phyloP scores from a whole-genome alignment of 1,284 basidiomycete species.

The Trichosporon sp. region DNA sequence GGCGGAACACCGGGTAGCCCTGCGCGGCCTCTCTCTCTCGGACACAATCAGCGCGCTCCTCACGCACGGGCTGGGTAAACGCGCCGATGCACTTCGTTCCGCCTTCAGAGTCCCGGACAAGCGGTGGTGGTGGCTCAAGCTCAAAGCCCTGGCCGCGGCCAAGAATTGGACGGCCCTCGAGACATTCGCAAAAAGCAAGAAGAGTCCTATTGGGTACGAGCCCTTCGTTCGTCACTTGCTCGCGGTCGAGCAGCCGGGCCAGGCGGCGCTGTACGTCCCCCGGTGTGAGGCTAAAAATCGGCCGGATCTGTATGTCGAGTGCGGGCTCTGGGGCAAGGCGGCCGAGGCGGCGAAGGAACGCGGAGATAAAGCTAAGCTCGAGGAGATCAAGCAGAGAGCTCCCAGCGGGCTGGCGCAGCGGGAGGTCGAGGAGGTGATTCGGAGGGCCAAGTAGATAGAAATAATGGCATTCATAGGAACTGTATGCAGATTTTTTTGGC shows the following conservation, averaged over 20 bases:
- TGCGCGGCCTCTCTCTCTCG: slow-evolving; percentile 79
- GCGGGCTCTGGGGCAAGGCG: slow-evolving; percentile 83
- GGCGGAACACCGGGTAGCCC: slow-evolving; percentile 69
- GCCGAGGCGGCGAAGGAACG: slow-evolving; percentile 84
- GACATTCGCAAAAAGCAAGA: slow-evolving; percentile 76
- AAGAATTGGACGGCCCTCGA: slow-evolving; percentile 84
- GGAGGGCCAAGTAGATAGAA: slow-evolving; percentile 28
- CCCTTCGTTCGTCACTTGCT: slow-evolving; percentile 69
- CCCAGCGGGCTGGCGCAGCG: slow-evolving; percentile 25
- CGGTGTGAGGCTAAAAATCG: slow-evolving; percentile 80
- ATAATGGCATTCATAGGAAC: slow-evolving; percentile 14
- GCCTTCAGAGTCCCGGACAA: slow-evolving; percentile 93
- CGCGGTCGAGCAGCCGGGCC: slow-evolving; percentile 61
- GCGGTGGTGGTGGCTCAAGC: slow-evolving; percentile 91
- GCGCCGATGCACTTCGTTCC: slow-evolving; percentile 78
- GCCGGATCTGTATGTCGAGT: slow-evolving; percentile 81
- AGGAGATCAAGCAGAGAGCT: slow-evolving; percentile 45
- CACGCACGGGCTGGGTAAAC: slow-evolving; percentile 74
- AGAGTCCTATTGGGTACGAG: slow-evolving; percentile 94
- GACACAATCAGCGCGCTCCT: slow-evolving; percentile 78
- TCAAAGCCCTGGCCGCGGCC: slow-evolving; percentile 74
- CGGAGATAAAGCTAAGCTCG: slow-evolving; percentile 74
- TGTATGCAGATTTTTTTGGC: slow-evolving; percentile 11
- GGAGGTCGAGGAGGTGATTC: slow-evolving; percentile 33
- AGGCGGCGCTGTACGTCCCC: slow-evolving; percentile 74